Evolutionary conservation across 257 asterid genomes (phyloP), one percentile per base, ranked within the genome.

Genomic region (Datura wrightii): DNA sequence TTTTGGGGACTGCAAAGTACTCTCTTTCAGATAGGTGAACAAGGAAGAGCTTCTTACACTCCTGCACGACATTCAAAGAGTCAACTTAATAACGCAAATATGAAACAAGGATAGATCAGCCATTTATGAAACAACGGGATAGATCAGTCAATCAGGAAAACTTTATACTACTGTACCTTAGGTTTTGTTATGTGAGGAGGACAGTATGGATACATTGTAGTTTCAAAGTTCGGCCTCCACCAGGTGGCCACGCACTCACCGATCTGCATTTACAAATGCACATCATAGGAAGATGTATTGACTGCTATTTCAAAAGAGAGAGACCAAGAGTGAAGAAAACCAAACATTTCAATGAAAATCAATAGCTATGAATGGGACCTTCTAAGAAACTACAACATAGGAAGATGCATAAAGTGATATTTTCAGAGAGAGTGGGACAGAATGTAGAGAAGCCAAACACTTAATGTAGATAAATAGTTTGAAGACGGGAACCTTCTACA

Each of bases 221-320:
- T 95, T 87, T 97, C 99, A 67, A 97, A 97, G 88, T 95, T 97
- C 3, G 99, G 99, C 82, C 98, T 93, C 98, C 98, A 97, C 99
- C 99, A 95, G 71, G 86, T 89, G 55, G 98, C 99, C 83, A 95
- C 97, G 82, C 98, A 97, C 89, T 97, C 99, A 14, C 99, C 99
- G 55, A 97, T 92, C 99, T 97, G 94, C 89, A 90, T 63, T 16
- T 8, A 50, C 60, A 76, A 50, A 52, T 31, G 24, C 19, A 24
- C 31, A 24, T 24, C 31, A 24, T 24, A 24, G 14, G 14, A 60
- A 60, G 67, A 60, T 9, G 24, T 58, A 19, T 58, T 58, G 37
- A 60, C 67, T n/a, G 5, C 3, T 60, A 19, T 60, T 19, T n/a
- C 9, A 10, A 59, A 3, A 59, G 34, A 59, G 10, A 55, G 19